phyloP scores from a whole-genome alignment of 2,329 filamentous ascomycete genomes.

The Nemania serpens region DNA sequence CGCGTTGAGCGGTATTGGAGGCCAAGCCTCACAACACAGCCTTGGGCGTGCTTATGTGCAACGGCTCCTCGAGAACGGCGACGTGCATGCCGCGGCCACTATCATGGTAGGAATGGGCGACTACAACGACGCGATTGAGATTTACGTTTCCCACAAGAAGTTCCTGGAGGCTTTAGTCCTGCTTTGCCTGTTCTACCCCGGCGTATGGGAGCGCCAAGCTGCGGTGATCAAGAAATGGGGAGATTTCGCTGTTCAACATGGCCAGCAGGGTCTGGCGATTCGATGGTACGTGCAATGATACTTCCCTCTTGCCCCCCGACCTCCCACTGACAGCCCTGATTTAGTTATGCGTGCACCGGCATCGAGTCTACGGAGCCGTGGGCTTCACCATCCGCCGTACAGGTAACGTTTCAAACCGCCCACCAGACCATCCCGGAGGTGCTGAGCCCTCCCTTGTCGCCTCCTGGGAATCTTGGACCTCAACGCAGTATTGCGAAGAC shows the following conservation, averaged over 20 bases:
- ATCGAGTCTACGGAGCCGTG: slow-evolving; percentile 84
- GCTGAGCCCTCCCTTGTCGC: slow-evolving; percentile 74
- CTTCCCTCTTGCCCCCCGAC: not conserved
- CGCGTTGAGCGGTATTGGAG: slow-evolving; percentile 85
- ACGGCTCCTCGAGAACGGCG: slow-evolving; percentile 83
- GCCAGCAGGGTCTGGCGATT: slow-evolving; percentile 88
- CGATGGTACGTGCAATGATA: slow-evolving; percentile 62
- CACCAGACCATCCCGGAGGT: slow-evolving; percentile 62
- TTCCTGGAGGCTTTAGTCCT: slow-evolving; percentile 93
- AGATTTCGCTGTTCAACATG: slow-evolving; percentile 84
- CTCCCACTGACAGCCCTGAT: slow-evolving; percentile 23
- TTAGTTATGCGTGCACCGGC: slow-evolving; percentile 83
- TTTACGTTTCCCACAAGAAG: slow-evolving; percentile 88
- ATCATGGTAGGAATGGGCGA: slow-evolving; percentile 93
- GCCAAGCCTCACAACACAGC: slow-evolving; percentile 80
- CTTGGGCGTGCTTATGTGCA: slow-evolving; percentile 90
- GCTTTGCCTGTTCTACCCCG: slow-evolving; percentile 79
- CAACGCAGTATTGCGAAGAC: slow-evolving; percentile 73
- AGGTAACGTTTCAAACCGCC: slow-evolving; percentile 60
- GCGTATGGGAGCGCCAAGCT: slow-evolving; percentile 89
- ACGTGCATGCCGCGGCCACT: slow-evolving; percentile 88
- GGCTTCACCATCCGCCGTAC: slow-evolving; percentile 79
- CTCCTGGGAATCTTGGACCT: slow-evolving; percentile 65
- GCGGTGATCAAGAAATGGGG: slow-evolving; percentile 94
- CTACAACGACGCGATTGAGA: slow-evolving; percentile 91